A percentile compares a stretch with the other conserved stretches of the same genome.
phyloP scores from a whole-genome alignment of 441 rosid genomes.

The Gossypium davidsonii region DNA sequence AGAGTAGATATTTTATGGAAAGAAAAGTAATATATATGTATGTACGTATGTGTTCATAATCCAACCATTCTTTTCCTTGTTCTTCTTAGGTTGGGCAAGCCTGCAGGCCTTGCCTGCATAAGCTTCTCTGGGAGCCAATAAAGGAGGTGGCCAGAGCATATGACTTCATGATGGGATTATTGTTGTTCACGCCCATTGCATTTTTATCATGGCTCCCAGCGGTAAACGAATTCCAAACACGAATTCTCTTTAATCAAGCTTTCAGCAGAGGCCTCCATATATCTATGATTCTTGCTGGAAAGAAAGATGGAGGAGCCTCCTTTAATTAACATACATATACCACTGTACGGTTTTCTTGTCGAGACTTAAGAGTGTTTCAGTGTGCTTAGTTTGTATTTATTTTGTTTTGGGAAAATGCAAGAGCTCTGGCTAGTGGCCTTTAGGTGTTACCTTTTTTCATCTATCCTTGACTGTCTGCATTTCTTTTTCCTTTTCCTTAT shows the following conservation, averaged over 20 bases:
- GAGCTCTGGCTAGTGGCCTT: not conserved
- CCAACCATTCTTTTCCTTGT: not conserved
- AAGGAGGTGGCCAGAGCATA: constrained; percentile 71
- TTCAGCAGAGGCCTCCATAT: constrained; percentile 91
- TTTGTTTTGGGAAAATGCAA: not conserved
- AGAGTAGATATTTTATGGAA: not conserved
- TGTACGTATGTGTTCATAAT: not conserved
- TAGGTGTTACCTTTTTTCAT: not conserved
- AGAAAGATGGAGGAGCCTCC: constrained; percentile 8
- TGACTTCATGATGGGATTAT: constrained; percentile 72
- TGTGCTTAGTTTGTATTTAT: not conserved
- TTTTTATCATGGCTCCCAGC: constrained; percentile 92
- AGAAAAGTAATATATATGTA: not conserved
- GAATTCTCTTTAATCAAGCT: constrained; percentile 95
- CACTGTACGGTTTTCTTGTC: not conserved
- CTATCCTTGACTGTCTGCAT: not conserved
- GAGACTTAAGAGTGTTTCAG: not conserved
- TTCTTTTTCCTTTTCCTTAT: not conserved
- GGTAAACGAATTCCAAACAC: constrained; percentile 82
- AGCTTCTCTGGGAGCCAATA: constrained; percentile 67
- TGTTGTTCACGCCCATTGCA: constrained; percentile 77
- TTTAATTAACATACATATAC: not conserved
- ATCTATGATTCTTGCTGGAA: constrained; percentile 79
- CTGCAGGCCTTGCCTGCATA: constrained; percentile 50
- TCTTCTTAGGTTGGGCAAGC: constrained; percentile 70